A percentile compares a stretch with the other conserved stretches of the same genome.
These are phyloP conservation scores for Circinella umbellata DNA, from an alignment of 371 early-diverging fungal genomes.

Conservation along the genomic window DNA sequence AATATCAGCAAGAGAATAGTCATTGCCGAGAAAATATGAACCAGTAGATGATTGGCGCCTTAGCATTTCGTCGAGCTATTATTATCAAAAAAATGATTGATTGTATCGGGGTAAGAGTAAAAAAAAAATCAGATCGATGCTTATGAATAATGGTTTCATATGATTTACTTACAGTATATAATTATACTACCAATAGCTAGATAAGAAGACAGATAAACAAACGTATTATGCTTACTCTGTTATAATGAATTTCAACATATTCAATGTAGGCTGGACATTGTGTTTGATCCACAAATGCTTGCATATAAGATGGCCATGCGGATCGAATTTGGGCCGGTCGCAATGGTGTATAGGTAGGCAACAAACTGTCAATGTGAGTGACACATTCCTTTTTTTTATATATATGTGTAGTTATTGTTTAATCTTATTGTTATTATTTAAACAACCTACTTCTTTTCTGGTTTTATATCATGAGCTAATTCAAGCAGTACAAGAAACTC, in stretches of 20 bases:
- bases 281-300: constrained; percentile 24
- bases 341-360: constrained; percentile 49
- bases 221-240: constrained; percentile 25
- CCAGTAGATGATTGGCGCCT: constrained; percentile 51
- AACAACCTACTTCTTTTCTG: constrained; percentile 42
- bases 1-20: constrained; percentile 65
- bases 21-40: constrained; percentile 63
- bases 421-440: not conserved
- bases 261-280: constrained; percentile 25
- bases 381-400: not conserved
- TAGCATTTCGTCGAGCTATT: constrained; percentile 44
- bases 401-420: not conserved
- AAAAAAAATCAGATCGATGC: too few species aligned
- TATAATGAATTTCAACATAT: constrained; percentile 22
- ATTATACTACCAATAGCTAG: too few species aligned
- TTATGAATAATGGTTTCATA: too few species aligned
- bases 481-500: constrained; percentile 60
- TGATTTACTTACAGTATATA: too few species aligned
- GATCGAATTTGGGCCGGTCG: constrained; percentile 51
- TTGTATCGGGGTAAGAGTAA: too few species aligned
- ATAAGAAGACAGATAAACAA: too few species aligned
- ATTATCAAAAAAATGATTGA: not conserved
- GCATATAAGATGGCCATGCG: constrained; percentile 32
- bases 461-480: constrained; percentile 52
- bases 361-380: constrained; percentile 22